phyloP scores from a whole-genome alignment of 2,329 filamentous ascomycete species.

The Mariannaea sp. region DNA sequence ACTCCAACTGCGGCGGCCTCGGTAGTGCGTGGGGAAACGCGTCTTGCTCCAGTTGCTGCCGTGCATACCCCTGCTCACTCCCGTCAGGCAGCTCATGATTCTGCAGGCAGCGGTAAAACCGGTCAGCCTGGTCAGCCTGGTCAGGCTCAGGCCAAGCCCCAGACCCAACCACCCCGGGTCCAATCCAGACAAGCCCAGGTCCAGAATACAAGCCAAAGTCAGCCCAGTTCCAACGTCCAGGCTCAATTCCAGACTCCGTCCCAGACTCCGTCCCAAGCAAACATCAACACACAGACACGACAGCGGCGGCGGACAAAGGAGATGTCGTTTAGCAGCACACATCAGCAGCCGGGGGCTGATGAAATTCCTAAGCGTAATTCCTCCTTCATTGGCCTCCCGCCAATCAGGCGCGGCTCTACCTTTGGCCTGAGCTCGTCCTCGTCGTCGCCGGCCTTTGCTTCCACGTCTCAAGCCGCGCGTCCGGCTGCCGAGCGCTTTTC shows the following conservation, averaged over 20 bases:
- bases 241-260: neutral
- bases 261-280: constrained; percentile 27
- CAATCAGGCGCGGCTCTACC: constrained; percentile 62
- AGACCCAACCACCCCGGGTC: neutral
- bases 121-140: neutral
- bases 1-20: neutral
- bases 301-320: constrained; percentile 2
- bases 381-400: constrained; percentile 62
- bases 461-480: constrained; percentile 37
- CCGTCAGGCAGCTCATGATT: neutral
- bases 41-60: constrained; percentile 1
- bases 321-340: constrained; percentile 13
- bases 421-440: constrained; percentile 49
- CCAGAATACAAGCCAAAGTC: neutral
- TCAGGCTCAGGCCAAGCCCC: neutral
- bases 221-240: neutral
- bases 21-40: constrained; percentile 8
- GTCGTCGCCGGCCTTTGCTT: neutral
- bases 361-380: constrained; percentile 48
- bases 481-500: constrained; percentile 43
- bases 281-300: constrained; percentile 2
- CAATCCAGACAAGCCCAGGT: neutral
- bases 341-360: constrained; percentile 4
- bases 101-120: neutral
- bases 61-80: neutral